phyloP scores from a whole-genome alignment of 345 rosid genomes.

The Carallia pectinifolia region DNA sequence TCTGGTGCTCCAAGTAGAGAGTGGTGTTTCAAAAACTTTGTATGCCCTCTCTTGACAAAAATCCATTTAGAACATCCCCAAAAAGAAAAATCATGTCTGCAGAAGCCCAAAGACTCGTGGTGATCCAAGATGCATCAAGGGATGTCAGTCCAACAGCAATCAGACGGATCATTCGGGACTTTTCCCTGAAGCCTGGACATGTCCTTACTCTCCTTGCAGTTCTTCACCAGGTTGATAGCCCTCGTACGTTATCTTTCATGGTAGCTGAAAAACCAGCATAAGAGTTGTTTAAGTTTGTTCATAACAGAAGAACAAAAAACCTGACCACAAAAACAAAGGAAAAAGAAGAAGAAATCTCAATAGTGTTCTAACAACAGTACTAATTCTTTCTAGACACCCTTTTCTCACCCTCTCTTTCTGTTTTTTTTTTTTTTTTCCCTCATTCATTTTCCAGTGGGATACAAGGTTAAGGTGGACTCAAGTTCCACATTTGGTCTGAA shows the following conservation, averaged over 20 bases:
- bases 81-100: slow-evolving; percentile 25
- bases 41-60: background rate
- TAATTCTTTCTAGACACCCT: background rate
- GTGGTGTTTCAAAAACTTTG: background rate
- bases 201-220: slow-evolving; percentile 37
- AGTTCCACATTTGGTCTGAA: slow-evolving; percentile 44
- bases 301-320: no score
- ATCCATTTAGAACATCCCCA: background rate
- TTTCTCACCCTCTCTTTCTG: background rate
- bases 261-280: slow-evolving; percentile 33
- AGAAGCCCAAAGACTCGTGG: slow-evolving; percentile 40
- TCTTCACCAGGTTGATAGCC: slow-evolving; percentile 63
- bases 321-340: background rate
- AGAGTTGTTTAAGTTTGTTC: background rate
- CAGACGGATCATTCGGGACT: slow-evolving; percentile 25
- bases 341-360: no score
- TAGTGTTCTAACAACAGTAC: no score
- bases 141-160: slow-evolving; percentile 36
- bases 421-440: background rate
- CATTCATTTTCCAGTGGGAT: slow-evolving; percentile 44
- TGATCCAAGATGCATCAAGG: slow-evolving; percentile 45
- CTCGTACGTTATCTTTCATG: slow-evolving; percentile 52
- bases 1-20: background rate
- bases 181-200: slow-evolving; percentile 47
- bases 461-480: slow-evolving; percentile 44